A percentile compares a stretch with the other conserved stretches of the same genome.
phyloP scores from a whole-genome alignment of 495 filamentous ascomycete species.

The Xanthoparmelia taractica region DNA sequence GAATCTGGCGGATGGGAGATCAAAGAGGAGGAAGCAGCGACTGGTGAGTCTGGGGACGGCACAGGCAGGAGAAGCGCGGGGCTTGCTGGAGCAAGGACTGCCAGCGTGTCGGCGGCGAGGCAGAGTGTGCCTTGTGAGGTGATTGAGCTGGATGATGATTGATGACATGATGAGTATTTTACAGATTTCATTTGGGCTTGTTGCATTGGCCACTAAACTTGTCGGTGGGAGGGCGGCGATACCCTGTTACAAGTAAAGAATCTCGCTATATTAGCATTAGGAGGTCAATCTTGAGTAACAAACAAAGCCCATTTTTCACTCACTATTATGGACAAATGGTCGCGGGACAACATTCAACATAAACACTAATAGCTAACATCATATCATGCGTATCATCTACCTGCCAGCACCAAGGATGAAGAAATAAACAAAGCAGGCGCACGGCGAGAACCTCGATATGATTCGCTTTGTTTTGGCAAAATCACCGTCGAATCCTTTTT shows the following conservation, averaged over 20 bases:
- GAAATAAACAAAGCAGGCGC: neutral
- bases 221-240: neutral
- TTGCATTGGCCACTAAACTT: neutral
- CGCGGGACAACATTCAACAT: too few relatives aligned
- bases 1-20: conserved; percentile 53
- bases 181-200: neutral
- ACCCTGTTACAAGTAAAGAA: neutral
- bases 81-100: neutral
- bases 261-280: neutral
- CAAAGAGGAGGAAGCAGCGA: conserved; percentile 31
- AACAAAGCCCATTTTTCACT: too few relatives aligned
- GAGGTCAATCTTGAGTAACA: too few relatives aligned
- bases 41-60: conserved; percentile 22
- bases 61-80: conserved; percentile 6
- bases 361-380: neutral
- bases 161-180: conserved; percentile 4
- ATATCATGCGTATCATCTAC: neutral
- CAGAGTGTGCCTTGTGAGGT: conserved; percentile 11
- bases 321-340: too few relatives aligned
- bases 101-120: neutral
- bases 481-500: too few relatives aligned
- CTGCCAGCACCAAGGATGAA: neutral
- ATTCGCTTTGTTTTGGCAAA: neutral
- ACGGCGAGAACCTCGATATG: neutral
- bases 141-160: conserved; percentile 24